Evolutionary conservation across 352 stramenopile genomes (phyloP), one percentile per base, ranked within the genome.

Genomic region (Globisporangium megalacanthum): DNA sequence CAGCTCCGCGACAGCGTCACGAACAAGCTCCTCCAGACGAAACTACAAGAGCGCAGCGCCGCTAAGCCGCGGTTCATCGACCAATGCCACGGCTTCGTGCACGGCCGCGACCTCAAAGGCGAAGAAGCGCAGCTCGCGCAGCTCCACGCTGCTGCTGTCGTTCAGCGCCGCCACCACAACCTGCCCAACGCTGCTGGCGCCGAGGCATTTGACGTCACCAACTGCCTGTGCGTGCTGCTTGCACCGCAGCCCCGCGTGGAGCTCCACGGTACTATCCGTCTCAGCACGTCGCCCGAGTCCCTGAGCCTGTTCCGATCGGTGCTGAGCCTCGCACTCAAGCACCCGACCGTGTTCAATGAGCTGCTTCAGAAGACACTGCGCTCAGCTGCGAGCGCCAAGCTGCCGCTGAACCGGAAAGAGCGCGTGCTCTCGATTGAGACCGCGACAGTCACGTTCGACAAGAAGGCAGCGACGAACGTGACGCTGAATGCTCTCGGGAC

Each of bases 51-150:
- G 14, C 56, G 67, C n/a, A 68, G 62, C 7, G 50, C 77, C 36
- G 44, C 48, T 0, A 70, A 66, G 14, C 77, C 80, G 8, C 70
- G 70, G 9, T 88, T 89, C 19, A 33, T 88, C 11, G 76, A 75
- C 1, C 76, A 86, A 56, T 86, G 73, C 33, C 80, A 91, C 42
- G 80, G 80, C 4, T 91, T 70, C 45, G 49, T 76, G 14, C 65
- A 68, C 6, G 70, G 73, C 0, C 47, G 49, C 2, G 56, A 62
- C 11, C 64, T 87, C n/a, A 60, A 49, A 7, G 54, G 68, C 15
- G 76, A 89, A 45, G 49, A 41, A n/a, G 19, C 42, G 0, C 78
- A 70, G 17, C 59, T 87, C 0, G 51, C 60, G 33, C 35, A 70
- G 25, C 56, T 86, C n/a, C 64, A 78, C 35, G 52, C 22, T 29